Evolutionary conservation across 345 rosid species (phyloP).

Genomic region (Brassica carinata): DNA sequence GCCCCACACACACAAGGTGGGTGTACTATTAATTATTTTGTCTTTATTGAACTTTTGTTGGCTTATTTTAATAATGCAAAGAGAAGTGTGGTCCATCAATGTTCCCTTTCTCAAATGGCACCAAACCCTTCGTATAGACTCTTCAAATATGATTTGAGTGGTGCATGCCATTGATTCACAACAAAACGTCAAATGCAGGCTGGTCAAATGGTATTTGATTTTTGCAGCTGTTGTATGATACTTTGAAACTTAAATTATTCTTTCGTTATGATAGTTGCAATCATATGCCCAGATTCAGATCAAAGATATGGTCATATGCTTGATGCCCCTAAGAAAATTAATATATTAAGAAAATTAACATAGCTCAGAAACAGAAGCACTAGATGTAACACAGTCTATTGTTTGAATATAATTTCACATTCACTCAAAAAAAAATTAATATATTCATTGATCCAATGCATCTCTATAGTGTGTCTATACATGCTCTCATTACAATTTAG

Average conservation of each 20-base stretch:
- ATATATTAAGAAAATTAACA: no score
- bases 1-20: constrained; percentile 20
- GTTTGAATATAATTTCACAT: no score
- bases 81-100: constrained; percentile 29
- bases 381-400: no score
- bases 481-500: neutral
- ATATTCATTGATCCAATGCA: constrained; percentile 10
- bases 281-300: constrained; percentile 13
- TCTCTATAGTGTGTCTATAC: neutral
- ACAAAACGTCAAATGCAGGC: neutral
- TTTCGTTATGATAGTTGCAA: constrained; percentile 3
- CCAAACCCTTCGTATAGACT: constrained; percentile 12
- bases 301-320: neutral
- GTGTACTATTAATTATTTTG: constrained; percentile 23
- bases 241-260: neutral
- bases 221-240: constrained; percentile 6
- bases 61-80: constrained; percentile 26
- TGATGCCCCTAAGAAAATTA: neutral
- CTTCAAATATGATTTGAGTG: constrained; percentile 12
- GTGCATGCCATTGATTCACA: constrained; percentile 15
- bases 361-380: no score
- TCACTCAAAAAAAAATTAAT: neutral
- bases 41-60: constrained; percentile 18
- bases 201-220: neutral
- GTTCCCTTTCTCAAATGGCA: constrained; percentile 28